These are phyloP conservation scores for Sphaerulina populicola DNA, from an alignment of 2,329 filamentous ascomycete genomes.

Conservation along the genomic window DNA sequence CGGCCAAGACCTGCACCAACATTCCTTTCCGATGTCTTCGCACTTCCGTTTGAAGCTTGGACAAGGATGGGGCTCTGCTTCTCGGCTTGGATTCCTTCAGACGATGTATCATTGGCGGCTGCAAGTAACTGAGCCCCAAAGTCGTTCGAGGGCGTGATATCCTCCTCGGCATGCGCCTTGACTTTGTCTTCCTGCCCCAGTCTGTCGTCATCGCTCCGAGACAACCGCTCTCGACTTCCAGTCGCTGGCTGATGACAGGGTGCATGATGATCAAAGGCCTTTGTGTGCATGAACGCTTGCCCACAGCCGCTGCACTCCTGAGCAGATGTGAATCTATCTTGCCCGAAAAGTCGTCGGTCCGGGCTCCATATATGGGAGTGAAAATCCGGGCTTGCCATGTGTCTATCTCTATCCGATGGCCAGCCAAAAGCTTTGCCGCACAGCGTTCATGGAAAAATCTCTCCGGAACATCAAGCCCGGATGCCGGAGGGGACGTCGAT, in stretches of 20 bases:
- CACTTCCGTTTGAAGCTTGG: background rate
- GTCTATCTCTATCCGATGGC: background rate
- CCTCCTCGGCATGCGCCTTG: background rate
- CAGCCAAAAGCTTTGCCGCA: background rate
- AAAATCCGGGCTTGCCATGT: background rate
- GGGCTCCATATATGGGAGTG: background rate
- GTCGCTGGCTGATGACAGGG: background rate
- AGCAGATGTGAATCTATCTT: background rate
- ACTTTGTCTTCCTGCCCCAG: background rate
- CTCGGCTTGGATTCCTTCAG: background rate
- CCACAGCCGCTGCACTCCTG: conserved; percentile 1
- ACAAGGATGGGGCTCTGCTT: background rate
- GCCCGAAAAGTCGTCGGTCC: background rate
- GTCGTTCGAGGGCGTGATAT: background rate
- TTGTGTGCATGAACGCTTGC: background rate
- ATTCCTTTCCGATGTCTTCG: background rate
- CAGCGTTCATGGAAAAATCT: background rate
- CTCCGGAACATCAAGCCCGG: background rate
- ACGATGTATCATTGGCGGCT: background rate
- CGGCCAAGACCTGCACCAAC: background rate
- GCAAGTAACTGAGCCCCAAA: conserved; percentile 2
- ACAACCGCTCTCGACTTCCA: background rate
- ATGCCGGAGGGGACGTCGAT: background rate
- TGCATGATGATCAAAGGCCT: background rate
- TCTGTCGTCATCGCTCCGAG: background rate